Evolutionary conservation across 2,329 filamentous ascomycete species (phyloP).

Genomic region (Exutisphaerella laricina): DNA sequence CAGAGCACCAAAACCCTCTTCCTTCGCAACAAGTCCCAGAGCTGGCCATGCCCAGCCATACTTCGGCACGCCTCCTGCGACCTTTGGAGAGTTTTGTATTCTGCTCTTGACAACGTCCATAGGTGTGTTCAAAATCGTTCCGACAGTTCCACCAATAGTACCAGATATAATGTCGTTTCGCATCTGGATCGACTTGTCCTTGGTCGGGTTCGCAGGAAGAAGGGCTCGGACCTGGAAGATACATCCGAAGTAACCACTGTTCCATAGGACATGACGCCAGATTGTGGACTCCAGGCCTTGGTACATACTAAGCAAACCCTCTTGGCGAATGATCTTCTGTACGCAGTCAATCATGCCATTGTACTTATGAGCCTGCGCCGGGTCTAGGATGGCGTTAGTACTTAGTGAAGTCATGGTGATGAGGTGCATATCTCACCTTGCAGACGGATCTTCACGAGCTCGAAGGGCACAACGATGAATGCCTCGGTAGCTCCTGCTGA

Average conservation of each 20-base stretch:
- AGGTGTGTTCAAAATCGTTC: constrained; percentile 90
- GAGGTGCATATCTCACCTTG: no score
- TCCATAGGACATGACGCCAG: constrained; percentile 94
- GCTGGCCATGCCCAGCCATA: constrained; percentile 98
- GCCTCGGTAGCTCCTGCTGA: constrained; percentile 92
- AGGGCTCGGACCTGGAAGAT: constrained; percentile 93
- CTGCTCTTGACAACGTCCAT: constrained; percentile 97
- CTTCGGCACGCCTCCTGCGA: constrained; percentile 77
- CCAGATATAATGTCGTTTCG: constrained; percentile 84
- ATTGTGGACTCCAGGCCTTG: constrained; percentile 94
- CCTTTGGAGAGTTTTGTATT: constrained; percentile 87
- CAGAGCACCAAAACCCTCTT: constrained; percentile 85
- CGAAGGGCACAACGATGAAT: constrained; percentile 96
- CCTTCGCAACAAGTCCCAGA: constrained; percentile 77
- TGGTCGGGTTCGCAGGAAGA: constrained; percentile 62
- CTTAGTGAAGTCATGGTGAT: no score
- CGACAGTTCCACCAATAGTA: constrained; percentile 78
- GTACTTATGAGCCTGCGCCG: constrained; percentile 84
- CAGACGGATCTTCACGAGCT: constrained; percentile 95
- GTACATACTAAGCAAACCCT: constrained; percentile 85
- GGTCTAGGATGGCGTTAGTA: no score
- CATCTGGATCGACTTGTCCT: constrained; percentile 75
- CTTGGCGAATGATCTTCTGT: constrained; percentile 72
- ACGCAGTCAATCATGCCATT: constrained; percentile 75
- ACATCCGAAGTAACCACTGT: constrained; percentile 93